Percentiles rank a stretch among this genome's conserved stretches.
Evolutionary conservation across 345 rosid genomes (phyloP).

Genomic region (Nasturtium officinale): DNA sequence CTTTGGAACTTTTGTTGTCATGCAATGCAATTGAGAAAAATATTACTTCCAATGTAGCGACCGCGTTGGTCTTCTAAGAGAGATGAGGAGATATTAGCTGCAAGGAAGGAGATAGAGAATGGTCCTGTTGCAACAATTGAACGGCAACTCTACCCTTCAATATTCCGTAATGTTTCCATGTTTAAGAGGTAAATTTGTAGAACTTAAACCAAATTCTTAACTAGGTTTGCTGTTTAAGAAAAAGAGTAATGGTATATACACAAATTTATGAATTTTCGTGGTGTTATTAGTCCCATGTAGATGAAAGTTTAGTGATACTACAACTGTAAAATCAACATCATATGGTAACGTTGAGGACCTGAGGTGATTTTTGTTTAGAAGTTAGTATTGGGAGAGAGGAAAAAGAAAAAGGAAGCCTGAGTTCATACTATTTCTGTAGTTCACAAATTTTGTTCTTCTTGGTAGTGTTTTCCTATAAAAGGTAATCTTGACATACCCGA

Average conservation of each 20-base stretch:
- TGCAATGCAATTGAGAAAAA: not conserved
- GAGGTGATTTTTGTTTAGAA: not conserved
- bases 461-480: constrained; percentile 16
- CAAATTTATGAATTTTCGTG: not conserved
- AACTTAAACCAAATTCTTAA: not conserved
- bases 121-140: constrained; percentile 51
- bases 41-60: constrained; percentile 54
- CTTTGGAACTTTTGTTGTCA: not conserved
- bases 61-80: constrained; percentile 76
- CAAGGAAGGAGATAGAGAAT: constrained; percentile 64
- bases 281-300: not conserved
- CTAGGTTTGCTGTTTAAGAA: not conserved
- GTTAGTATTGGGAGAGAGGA: not conserved
- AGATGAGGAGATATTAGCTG: constrained; percentile 71
- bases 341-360: constrained; percentile 11
- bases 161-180: constrained; percentile 80
- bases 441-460: not conserved
- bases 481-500: constrained; percentile 32
- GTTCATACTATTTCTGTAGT: not conserved
- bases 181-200: constrained; percentile 63
- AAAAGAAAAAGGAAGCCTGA: not conserved
- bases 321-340: not conserved
- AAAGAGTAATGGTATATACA: not conserved
- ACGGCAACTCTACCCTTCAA: constrained; percentile 73
- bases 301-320: constrained; percentile 10